Evolutionary conservation across 2,329 filamentous ascomycete species (phyloP).

Genomic region (Aspergillus sp.): DNA sequence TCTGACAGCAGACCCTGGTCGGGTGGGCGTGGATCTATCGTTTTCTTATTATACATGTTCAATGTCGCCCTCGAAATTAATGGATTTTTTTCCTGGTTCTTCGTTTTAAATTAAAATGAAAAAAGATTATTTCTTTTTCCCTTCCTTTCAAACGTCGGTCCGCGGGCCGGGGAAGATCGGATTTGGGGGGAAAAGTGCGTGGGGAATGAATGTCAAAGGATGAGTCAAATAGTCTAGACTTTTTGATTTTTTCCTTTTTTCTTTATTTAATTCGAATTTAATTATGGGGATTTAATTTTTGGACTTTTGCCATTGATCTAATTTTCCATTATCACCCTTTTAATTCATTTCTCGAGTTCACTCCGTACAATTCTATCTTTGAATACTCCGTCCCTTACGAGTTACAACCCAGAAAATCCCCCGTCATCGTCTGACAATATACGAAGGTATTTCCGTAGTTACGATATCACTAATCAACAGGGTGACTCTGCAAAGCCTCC

Average conservation of each 20-base stretch:
- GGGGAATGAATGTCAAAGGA: constrained; percentile 17
- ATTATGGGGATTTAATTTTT: not conserved
- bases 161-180: constrained; percentile 25
- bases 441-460: not conserved
- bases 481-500: not conserved
- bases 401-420: not conserved
- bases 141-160: constrained; percentile 9
- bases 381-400: not conserved
- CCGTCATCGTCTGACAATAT: not conserved
- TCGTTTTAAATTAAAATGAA: not conserved
- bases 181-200: constrained; percentile 16
- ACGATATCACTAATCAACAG: too few relatives aligned
- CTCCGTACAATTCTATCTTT: not conserved
- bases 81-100: constrained; percentile 1
- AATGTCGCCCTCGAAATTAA: constrained; percentile 2
- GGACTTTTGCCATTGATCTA: not conserved
- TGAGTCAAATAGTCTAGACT: constrained; percentile 8
- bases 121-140: constrained; percentile 2
- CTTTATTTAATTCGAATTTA: not conserved
- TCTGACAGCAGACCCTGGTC: constrained; percentile 13
- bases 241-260: not conserved
- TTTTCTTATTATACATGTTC: constrained; percentile 7
- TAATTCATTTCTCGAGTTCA: not conserved
- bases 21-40: constrained; percentile 17
- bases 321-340: too few relatives aligned